Evolutionary conservation across 495 filamentous ascomycete genomes (phyloP).

Genomic region (Tuber melanosporum): DNA sequence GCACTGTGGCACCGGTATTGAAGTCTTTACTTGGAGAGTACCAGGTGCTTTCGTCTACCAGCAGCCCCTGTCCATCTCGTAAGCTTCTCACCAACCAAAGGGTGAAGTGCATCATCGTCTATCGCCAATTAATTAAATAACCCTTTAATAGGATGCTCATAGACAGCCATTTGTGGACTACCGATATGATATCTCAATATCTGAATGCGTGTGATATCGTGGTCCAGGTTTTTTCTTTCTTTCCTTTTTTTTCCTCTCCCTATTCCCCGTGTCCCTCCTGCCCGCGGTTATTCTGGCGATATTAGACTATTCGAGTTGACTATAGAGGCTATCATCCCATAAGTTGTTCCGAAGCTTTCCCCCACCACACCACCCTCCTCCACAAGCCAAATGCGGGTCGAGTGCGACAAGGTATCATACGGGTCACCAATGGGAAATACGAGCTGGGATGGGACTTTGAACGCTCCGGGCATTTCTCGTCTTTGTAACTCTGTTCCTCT

Average conservation of each 20-base stretch:
- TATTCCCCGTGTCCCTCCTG: conserved; percentile 29
- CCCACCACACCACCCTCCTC: conserved; percentile 21
- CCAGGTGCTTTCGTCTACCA: background rate
- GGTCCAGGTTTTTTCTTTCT: background rate
- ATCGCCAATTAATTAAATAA: background rate
- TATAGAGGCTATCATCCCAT: conserved; percentile 12
- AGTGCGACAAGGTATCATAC: conserved; percentile 10
- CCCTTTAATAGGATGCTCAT: background rate
- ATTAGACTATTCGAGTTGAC: background rate
- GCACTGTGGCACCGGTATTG: background rate
- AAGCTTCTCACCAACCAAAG: background rate
- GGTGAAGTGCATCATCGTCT: background rate
- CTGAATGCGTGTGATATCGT: background rate
- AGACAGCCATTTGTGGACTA: background rate
- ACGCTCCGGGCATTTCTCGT: conserved; percentile 37
- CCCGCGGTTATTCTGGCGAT: conserved; percentile 27
- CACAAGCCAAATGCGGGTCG: conserved; percentile 20
- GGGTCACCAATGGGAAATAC: conserved; percentile 13
- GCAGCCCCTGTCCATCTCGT: background rate
- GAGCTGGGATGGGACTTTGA: conserved; percentile 6
- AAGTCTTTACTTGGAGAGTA: background rate
- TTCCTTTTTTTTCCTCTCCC: conserved; percentile 4
- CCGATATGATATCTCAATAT: background rate
- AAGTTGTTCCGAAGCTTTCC: conserved; percentile 31
- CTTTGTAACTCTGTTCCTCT: conserved; percentile 21